Evolutionary conservation across 1,284 basidiomycete species (phyloP).

Genomic region (Moniliella sp.): DNA sequence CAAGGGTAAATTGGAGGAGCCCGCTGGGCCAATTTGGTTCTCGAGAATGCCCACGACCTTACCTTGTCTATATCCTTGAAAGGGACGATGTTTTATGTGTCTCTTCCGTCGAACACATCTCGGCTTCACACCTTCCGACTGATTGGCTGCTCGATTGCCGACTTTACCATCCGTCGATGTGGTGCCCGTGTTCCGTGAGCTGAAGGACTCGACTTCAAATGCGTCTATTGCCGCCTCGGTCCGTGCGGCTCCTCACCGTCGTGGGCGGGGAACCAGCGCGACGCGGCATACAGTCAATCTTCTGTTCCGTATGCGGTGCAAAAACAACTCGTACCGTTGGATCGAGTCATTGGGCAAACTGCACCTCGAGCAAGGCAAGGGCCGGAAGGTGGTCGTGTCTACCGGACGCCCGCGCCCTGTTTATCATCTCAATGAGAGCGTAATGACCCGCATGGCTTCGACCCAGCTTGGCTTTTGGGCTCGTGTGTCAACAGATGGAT

Average conservation of each 20-base stretch:
- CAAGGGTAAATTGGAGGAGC: slow-evolving; percentile 1
- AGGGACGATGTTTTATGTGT: slow-evolving; percentile 74
- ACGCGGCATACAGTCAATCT: slow-evolving; percentile 24
- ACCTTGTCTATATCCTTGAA: slow-evolving; percentile 75
- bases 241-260: too few species aligned
- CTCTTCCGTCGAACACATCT: slow-evolving; percentile 34
- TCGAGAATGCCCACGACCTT: slow-evolving; percentile 43
- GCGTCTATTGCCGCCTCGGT: slow-evolving; percentile 25
- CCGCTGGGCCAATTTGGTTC: slow-evolving; percentile 15
- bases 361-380: slow-evolving; percentile 27
- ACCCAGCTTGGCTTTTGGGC: too few species aligned
- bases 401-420: slow-evolving; percentile 17
- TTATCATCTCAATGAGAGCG: slow-evolving; percentile 21
- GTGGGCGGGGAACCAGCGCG: too few species aligned
- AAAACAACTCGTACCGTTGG: slow-evolving; percentile 16
- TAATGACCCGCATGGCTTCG: too few species aligned
- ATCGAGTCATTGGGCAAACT: slow-evolving; percentile 24
- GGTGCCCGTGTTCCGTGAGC: slow-evolving; percentile 69
- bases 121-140: slow-evolving; percentile 45
- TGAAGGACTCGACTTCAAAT: slow-evolving; percentile 51
- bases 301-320: slow-evolving; percentile 23
- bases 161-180: slow-evolving; percentile 63
- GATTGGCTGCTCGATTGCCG: slow-evolving; percentile 54
- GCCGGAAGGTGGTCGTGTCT: slow-evolving; percentile 25
- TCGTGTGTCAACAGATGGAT: too few species aligned